Evolutionary conservation across 2,329 filamentous ascomycete species (phyloP).

Genomic region (Pyricularia sp.): DNA sequence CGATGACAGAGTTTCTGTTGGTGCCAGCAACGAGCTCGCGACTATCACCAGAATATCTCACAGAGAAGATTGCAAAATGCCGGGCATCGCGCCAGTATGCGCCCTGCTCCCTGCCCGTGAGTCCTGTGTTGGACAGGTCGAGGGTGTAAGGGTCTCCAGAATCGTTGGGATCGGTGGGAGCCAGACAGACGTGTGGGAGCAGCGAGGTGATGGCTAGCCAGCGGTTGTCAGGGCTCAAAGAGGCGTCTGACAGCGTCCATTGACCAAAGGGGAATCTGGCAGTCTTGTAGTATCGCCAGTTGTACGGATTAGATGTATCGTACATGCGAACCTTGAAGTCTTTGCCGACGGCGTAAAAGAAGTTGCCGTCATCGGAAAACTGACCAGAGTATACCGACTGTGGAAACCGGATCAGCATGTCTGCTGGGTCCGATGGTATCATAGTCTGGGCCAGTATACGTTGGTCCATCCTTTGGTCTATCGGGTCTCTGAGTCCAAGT

Average conservation of each 20-base stretch:
- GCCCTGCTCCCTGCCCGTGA: conserved; percentile 13
- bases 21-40: conserved; percentile 85
- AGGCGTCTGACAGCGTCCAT: conserved; percentile 94
- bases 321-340: conserved; percentile 96
- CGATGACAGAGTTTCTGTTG: conserved; percentile 62
- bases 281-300: conserved; percentile 93
- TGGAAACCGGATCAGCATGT: conserved; percentile 80
- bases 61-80: conserved; percentile 65
- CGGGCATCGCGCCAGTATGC: conserved; percentile 17
- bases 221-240: conserved; percentile 79
- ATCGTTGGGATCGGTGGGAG: conserved; percentile 75
- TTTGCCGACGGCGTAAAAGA: conserved; percentile 86
- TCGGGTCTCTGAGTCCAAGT: conserved; percentile 53
- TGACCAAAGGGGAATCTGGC: conserved; percentile 73
- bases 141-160: conserved; percentile 65
- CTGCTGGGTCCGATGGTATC: conserved; percentile 64
- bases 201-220: conserved; percentile 90
- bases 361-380: conserved; percentile 93
- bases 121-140: conserved; percentile 49
- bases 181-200: conserved; percentile 68
- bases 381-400: conserved; percentile 86
- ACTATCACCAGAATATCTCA: conserved; percentile 86
- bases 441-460: conserved; percentile 57
- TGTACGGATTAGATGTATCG: conserved; percentile 87
- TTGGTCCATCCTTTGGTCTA: conserved; percentile 46